Percentiles rank a stretch among this genome's conserved stretches.
phyloP scores from a whole-genome alignment of 2,329 filamentous ascomycete species.

The Colletotrichum orchidophilum region DNA sequence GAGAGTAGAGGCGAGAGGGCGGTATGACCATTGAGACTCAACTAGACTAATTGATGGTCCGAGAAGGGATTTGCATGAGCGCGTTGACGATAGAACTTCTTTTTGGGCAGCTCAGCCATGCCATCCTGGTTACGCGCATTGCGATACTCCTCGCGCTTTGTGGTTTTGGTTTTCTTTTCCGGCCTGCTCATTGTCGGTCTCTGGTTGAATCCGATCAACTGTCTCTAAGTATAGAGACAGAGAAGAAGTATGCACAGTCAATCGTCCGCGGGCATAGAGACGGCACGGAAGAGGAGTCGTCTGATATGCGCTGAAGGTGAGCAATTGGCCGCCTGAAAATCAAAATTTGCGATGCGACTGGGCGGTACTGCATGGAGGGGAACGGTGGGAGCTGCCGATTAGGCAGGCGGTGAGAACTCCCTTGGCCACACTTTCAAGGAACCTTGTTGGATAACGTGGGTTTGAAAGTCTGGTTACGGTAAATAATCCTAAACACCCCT shows the following conservation, averaged over 20 bases:
- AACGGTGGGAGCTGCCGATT: not conserved
- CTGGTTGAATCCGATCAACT: not conserved
- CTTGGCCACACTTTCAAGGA: not conserved
- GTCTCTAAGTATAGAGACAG: not conserved
- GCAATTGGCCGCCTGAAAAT: conserved; percentile 1
- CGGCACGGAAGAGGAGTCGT: not conserved
- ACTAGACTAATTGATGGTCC: conserved; percentile 92
- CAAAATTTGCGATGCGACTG: conserved; percentile 9
- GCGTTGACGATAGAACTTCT: conserved; percentile 95
- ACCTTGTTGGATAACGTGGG: not conserved
- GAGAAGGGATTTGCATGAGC: conserved; percentile 99
- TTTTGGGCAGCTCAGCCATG: conserved; percentile 78
- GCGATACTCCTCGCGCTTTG: conserved; percentile 74
- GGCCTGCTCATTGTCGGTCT: conserved; percentile 45
- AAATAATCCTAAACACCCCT: no score
- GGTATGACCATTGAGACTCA: conserved; percentile 33
- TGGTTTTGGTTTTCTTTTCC: conserved; percentile 62
- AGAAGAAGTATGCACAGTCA: not conserved
- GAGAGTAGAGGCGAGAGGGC: not conserved
- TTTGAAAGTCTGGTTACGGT: no score
- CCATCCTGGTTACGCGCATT: conserved; percentile 61
- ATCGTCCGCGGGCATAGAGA: not conserved
- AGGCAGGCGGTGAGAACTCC: conserved; percentile 32
- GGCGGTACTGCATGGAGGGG: conserved; percentile 12
- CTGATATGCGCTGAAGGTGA: not conserved